Base-by-base conservation (phyloP, 2,329 filamentous ascomycete species). In the Blumeriella jaapii region DNA sequence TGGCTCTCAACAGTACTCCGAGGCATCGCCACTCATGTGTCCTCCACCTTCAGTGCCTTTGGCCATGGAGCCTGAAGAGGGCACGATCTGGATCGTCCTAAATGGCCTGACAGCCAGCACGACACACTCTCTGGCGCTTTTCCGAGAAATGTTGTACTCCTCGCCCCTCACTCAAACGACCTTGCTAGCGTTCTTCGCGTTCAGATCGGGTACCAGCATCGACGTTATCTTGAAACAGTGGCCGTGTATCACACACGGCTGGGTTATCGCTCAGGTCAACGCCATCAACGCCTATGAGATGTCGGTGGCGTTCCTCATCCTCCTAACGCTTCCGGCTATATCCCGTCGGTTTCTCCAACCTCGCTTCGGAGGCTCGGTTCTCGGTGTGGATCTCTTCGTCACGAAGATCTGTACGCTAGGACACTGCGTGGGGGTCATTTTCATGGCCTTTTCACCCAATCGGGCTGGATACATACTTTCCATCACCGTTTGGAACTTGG, bases 261-360 rank as follows among this genome's bases (percentile, higher is more conserved):
- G 40, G 40, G 30, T 41, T n/a, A 23, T 44, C 14, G 43, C 43
- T 5, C 40, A 46, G 9, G 36, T 46, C 1, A 36, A 39, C 19
- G 36, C 33, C 1, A 27, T 44, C 3, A 37, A 12, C 11, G 36
- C 38, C 6, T 43, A 38, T 23, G 43, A 44, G 17, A 41, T 35
- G 20, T 14, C 39, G 5, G 34, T 46, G 12, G 39, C 40, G 2
- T 26, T 26, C 3, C 25, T 32, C 23, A 18, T 44, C 9, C 34
- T 46, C 6, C 29, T 46, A n/a, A 33, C 33, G 5, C 32, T 46
- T 2, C 42, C 42, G 4, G 24, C 25, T 23, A n/a, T 44, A 5
- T 39, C 42, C 8, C 26, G 31, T 9, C 17, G 24, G 6, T 12
- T 43, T 11, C 17, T 39, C n/a, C 31, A 31, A 13, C 36, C 42